Base-by-base conservation (phyloP, 1,139 yeast species). In the Geotrichum bryndzae region DNA sequence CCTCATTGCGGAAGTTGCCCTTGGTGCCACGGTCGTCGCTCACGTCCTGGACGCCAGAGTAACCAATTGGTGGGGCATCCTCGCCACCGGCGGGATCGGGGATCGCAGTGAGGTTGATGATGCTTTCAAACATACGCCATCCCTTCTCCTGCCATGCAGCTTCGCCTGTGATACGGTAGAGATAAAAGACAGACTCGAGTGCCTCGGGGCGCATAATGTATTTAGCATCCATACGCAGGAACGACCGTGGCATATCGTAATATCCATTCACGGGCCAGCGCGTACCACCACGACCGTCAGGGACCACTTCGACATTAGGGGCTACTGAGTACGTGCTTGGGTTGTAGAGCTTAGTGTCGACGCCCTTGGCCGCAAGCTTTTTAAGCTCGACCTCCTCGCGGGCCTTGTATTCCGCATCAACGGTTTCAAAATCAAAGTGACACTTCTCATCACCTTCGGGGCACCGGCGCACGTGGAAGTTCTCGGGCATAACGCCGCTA, bases 151-250 rank as follows among this genome's bases (percentile, higher is more conserved):
- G 84, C 83, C 90, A 89, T 69, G 80, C 79, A 10, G 75, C 74
- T 68, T 88, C 91, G 4, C 92, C 92, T 0, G 94, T 88, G 64
- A 87, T 76, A 68, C 94, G 80, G 72, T 85, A 88, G 78, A 88
- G 79, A 73, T 85, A 84, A 72, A 85, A 87, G 31, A 89, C 80
- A 0, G 92, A 85, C 70, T 88, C 95, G 38, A 88, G 85, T 0
- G 90, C 84, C 70, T 87, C 91, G 0, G 95, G 92, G 56, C 92
- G 80, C 66, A 88, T 81, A 59, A 85, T 75, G 68, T 84, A 86
- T 61, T 80, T 80, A 51, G 82, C 78, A 64, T 82, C 84, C 67
- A 80, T 70, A 1, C 69, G 66, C 60, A 63, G 18, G 51, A 67
- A 67, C 5, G 70, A 66, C 8, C 77, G 63, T 8, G 84, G 82